Evolutionary conservation across 331 rosid species (phyloP).

Genomic region (Acacia concinna): DNA sequence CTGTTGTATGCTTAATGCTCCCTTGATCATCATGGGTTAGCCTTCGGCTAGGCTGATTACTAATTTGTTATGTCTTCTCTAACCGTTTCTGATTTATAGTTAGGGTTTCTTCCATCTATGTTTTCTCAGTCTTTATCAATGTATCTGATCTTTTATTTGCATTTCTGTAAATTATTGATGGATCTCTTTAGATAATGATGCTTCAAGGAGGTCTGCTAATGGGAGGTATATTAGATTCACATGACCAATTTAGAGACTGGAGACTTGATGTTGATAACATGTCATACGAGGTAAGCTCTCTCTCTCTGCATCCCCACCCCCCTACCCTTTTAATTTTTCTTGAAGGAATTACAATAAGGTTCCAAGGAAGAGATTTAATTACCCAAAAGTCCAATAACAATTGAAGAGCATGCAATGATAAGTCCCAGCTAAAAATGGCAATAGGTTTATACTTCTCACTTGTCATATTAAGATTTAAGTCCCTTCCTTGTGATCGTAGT

Average conservation of each 20-base stretch:
- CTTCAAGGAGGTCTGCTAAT: constrained; percentile 68
- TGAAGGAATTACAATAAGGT: too few relatives aligned
- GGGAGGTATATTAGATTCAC: constrained; percentile 65
- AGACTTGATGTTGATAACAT: constrained; percentile 94
- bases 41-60: neutral
- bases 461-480: too few relatives aligned
- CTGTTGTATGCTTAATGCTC: neutral
- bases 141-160: neutral
- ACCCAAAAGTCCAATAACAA: too few relatives aligned
- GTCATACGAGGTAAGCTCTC: constrained; percentile 77
- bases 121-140: neutral
- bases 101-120: neutral
- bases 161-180: constrained; percentile 21
- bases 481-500: too few relatives aligned
- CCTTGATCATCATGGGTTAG: neutral
- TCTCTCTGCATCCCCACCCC: neutral
- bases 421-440: too few relatives aligned
- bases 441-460: too few relatives aligned
- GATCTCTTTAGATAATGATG: constrained; percentile 72
- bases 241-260: constrained; percentile 80
- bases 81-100: neutral
- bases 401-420: too few relatives aligned
- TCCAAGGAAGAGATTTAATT: too few relatives aligned
- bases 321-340: neutral
- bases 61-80: neutral